Evolutionary conservation across 805 yeast species (phyloP).

Genomic region (Cyberlindnera euphorbiiphila): DNA sequence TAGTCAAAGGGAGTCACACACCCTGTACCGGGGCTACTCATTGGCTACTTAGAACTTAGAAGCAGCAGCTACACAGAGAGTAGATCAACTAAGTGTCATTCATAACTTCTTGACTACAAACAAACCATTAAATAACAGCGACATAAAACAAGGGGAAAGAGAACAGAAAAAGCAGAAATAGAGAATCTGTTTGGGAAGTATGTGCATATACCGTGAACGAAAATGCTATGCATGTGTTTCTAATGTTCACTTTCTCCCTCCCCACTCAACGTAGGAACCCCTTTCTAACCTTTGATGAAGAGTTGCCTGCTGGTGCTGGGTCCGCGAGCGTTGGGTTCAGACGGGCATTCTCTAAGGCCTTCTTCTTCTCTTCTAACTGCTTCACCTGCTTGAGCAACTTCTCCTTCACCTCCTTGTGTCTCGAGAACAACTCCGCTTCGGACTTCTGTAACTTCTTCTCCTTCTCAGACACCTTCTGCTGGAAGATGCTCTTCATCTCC

Average conservation of each 20-base stretch:
- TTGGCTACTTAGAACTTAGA: no score
- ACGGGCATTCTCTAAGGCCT: constrained; percentile 64
- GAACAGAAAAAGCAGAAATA: no score
- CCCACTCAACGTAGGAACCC: constrained; percentile 64
- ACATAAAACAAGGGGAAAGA: no score
- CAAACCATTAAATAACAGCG: no score
- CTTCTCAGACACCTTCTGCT: constrained; percentile 93
- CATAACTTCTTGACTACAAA: no score
- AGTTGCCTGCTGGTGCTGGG: constrained; percentile 33
- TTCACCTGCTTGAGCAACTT: constrained; percentile 83
- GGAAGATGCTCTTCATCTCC: constrained; percentile 95
- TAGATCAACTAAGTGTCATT: no score
- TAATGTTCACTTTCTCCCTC: background rate
- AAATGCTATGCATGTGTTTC: background rate
- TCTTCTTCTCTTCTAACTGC: constrained; percentile 87
- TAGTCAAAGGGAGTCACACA: no score
- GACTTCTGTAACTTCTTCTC: constrained; percentile 95
- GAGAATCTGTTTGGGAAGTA: no score
- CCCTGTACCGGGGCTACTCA: no score
- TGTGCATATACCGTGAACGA: no score
- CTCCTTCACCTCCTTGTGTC: constrained; percentile 97
- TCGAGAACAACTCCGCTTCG: constrained; percentile 91
- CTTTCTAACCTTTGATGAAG: constrained; percentile 61
- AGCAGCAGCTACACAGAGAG: no score
- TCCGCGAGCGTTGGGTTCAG: constrained; percentile 36